A percentile compares a stretch with the other conserved stretches of the same genome.
Evolutionary conservation across 78 protist genomes (phyloP).

Genomic region (Mastigamoeba balamuthi): DNA sequence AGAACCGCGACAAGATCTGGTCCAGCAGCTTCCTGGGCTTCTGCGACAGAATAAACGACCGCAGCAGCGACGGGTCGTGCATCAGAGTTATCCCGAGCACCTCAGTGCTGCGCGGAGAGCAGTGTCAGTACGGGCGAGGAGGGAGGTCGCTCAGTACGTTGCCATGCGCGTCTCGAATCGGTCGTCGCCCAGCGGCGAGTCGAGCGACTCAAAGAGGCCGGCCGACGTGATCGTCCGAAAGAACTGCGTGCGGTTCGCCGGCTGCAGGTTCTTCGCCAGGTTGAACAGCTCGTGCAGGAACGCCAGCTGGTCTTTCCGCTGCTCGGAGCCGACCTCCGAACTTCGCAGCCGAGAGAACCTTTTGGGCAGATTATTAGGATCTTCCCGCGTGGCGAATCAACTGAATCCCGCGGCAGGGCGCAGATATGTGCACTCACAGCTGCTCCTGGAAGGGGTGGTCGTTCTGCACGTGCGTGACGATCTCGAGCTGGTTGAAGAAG

Average conservation of each 20-base stretch:
- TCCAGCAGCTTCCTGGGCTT: not conserved
- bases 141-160: too few relatives aligned
- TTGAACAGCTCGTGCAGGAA: constrained; percentile 55
- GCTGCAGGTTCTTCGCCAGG: too few relatives aligned
- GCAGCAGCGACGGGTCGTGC: constrained; percentile 26
- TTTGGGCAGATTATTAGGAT: not conserved
- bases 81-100: too few relatives aligned
- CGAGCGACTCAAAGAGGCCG: too few relatives aligned
- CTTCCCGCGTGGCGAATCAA: too few relatives aligned
- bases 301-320: constrained; percentile 23
- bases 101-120: too few relatives aligned
- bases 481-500: constrained; percentile 60
- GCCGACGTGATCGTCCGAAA: too few relatives aligned
- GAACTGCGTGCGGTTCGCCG: too few relatives aligned
- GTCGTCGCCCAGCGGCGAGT: too few relatives aligned
- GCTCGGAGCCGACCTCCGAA: constrained; percentile 1
- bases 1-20: not conserved
- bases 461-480: constrained; percentile 12
- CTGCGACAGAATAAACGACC: not conserved
- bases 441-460: not conserved
- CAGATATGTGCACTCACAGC: not conserved
- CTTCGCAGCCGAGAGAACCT: constrained; percentile 23
- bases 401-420: not conserved
- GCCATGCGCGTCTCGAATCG: too few relatives aligned
- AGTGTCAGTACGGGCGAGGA: too few relatives aligned